Conservation (phyloP, 495 filamentous ascomycete genomes). For the Penicillium cataractarum region DNA sequence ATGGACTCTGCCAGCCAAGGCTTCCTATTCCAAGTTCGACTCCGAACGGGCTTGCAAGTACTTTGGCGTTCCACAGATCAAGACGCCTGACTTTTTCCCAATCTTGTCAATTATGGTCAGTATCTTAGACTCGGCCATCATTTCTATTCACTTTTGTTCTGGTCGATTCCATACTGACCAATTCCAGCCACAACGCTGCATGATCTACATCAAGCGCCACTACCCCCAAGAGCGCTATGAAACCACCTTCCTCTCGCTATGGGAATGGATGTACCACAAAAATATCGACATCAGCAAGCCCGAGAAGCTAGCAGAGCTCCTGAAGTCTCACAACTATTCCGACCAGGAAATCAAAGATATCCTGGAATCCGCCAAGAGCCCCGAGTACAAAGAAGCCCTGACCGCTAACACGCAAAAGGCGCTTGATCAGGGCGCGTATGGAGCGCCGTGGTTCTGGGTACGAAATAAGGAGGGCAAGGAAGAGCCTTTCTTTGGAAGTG, state of each 20-base stretch:
- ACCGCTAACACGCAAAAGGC: slow-evolving; percentile 61
- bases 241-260: slow-evolving; percentile 48
- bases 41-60: slow-evolving; percentile 55
- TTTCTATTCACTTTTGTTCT: not conserved
- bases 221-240: slow-evolving; percentile 48
- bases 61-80: slow-evolving; percentile 50
- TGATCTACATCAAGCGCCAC: slow-evolving; percentile 63
- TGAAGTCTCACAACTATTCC: slow-evolving; percentile 37
- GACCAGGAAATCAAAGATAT: slow-evolving; percentile 53
- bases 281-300: slow-evolving; percentile 53
- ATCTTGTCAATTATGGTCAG: slow-evolving; percentile 51
- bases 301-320: slow-evolving; percentile 40
- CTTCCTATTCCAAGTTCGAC: slow-evolving; percentile 58
- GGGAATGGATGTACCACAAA: slow-evolving; percentile 50
- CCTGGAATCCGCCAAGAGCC: slow-evolving; percentile 46
- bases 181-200: slow-evolving; percentile 62
- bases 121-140: too few species aligned
- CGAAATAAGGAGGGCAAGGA: slow-evolving; percentile 56
- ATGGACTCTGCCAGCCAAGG: slow-evolving; percentile 70
- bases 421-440: slow-evolving; percentile 66
- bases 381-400: slow-evolving; percentile 62
- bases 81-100: slow-evolving; percentile 55
- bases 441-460: slow-evolving; percentile 78
- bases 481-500: slow-evolving; percentile 79
- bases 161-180: not conserved